Evolutionary conservation across 306 rosid genomes (phyloP), one percentile per base, ranked within the genome.

Genomic region (Fragaria vesca): DNA sequence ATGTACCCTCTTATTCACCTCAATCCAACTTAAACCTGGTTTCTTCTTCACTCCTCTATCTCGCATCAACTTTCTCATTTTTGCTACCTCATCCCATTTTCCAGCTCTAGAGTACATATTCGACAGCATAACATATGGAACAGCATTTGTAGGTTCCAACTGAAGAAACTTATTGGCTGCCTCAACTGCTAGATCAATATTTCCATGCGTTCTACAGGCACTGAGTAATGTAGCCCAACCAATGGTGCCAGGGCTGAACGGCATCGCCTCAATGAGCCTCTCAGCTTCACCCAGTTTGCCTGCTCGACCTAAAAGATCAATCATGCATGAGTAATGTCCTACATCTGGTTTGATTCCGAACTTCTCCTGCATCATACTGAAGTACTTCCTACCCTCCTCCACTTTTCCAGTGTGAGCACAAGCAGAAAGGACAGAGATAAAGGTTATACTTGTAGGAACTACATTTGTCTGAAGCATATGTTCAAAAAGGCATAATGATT

Each of bases 1-100:
- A 45, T 88, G 90, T 38, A 84, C 80, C 77, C 82, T 85, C 82
- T 83, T 88, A 58, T 86, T 84, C 72, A 91, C 76, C 87, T 93
- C 98, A 16, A 91, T 91, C 98, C 97, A 91, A 82, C 95, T 88
- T 83, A 93, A 86, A 72, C 98, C 98, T 9, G 97, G 97, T 78
- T 88, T 88, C 88, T 91, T 89, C 88, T 86, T 91, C 88, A 91
- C 77, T 51, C 97, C 93, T 81, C 91, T 88, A 30, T 82, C 95
- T 28, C 92, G 82, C 97, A 89, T 93, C 69, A 87, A 28, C 86
- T 73, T 88, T 80, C 93, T 87, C 15, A 87, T 30, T 11, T 55
- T 78, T 73, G 94, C 93, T 43, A 81, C 86, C 63, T 91, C 93
- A 72, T 84, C 87, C 97, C 97, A 93, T 86, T 81, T 88, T 15